These are phyloP conservation scores for Zoysia japonica DNA, from an alignment of 176 grass and related monocot species.

Conservation along the genomic window DNA sequence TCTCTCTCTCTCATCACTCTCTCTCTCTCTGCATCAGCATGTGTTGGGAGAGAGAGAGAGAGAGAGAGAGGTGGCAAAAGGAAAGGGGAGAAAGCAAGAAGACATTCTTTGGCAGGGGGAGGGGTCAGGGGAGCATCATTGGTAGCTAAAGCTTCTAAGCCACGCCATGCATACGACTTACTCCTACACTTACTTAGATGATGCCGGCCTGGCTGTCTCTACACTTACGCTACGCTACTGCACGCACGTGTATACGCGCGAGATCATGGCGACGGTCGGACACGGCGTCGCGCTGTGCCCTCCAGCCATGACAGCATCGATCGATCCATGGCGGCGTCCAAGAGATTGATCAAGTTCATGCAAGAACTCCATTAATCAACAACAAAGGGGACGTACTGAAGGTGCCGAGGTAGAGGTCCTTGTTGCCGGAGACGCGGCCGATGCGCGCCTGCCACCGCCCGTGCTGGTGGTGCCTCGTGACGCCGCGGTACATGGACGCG, in stretches of 20 bases:
- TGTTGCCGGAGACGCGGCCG: conserved; percentile 96
- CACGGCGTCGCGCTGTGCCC: conserved; percentile 39
- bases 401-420: conserved; percentile 99
- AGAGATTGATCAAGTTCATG: too few relatives aligned
- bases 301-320: conserved; percentile 33
- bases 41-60: neutral
- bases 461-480: conserved; percentile 99
- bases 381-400: conserved; percentile 59
- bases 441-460: conserved; percentile 98
- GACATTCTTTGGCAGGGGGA: conserved; percentile 60
- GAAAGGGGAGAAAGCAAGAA: conserved; percentile 37
- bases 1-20: neutral
- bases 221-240: too few relatives aligned
- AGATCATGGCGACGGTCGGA: conserved; percentile 37
- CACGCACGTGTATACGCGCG: neutral
- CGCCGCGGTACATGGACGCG: conserved; percentile 91
- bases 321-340: too few relatives aligned
- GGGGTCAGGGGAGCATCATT: conserved; percentile 38
- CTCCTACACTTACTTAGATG: too few relatives aligned
- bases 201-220: too few relatives aligned
- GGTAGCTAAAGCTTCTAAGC: conserved; percentile 23
- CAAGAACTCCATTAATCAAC: too few relatives aligned
- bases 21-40: neutral
- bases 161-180: neutral
- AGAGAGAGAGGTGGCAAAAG: neutral